Percentiles rank a stretch among this genome's conserved stretches.
These are phyloP conservation scores for Trypanosoma melophagium DNA, from an alignment of 208 protist genomes.

Conservation along the genomic window DNA sequence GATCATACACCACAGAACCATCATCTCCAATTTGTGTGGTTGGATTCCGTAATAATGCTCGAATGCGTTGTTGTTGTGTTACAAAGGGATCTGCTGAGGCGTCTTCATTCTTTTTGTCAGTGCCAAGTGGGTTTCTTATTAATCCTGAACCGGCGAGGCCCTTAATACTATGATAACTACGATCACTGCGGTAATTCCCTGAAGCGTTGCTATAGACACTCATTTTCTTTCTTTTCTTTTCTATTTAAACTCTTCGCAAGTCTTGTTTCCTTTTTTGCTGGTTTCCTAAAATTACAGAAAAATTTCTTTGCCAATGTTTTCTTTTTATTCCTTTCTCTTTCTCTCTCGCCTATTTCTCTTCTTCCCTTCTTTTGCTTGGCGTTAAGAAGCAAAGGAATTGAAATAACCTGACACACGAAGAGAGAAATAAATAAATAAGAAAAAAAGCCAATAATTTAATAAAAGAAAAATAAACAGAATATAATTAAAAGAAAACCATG, in stretches of 20 bases:
- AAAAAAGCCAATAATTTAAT: neutral
- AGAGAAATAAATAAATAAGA: constrained; percentile 5
- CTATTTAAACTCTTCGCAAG: neutral
- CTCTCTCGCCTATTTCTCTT: too few relatives aligned
- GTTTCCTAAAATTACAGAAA: neutral
- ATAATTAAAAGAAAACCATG: neutral
- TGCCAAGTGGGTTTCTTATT: neutral
- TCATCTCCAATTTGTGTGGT: constrained; percentile 13
- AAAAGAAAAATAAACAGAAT: neutral
- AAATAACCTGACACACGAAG: too few relatives aligned
- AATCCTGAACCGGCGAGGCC: neutral
- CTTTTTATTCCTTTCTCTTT: too few relatives aligned
- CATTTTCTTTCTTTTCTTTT: neutral
- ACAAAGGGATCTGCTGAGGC: constrained; percentile 4
- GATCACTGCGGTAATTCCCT: neutral
- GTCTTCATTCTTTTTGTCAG: neutral
- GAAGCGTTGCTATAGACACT: neutral
- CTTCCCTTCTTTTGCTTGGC: too few relatives aligned
- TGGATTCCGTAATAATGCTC: constrained; percentile 7
- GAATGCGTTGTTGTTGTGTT: neutral
- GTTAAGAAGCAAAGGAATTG: too few relatives aligned
- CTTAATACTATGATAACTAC: constrained; percentile 15
- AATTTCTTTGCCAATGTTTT: neutral
- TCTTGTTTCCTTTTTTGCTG: neutral
- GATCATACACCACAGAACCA: constrained; percentile 14